phyloP scores from a whole-genome alignment of 805 yeast genomes.

The Candida khao-thaluensis region DNA sequence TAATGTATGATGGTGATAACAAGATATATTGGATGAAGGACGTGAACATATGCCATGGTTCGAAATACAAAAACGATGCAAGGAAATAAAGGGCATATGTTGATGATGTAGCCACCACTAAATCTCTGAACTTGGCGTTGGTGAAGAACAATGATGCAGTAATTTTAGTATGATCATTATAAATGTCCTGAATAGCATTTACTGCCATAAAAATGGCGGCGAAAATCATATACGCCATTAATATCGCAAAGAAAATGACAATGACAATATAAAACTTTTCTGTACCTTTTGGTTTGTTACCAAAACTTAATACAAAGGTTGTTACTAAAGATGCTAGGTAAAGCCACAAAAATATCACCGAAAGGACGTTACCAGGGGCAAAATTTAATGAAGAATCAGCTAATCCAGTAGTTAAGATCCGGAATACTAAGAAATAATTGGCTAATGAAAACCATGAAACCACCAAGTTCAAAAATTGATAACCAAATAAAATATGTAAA shows the following conservation, averaged over 20 bases:
- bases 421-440: slow-evolving; percentile 60
- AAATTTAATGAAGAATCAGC: slow-evolving; percentile 35
- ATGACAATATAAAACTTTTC: slow-evolving; percentile 52
- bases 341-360: slow-evolving; percentile 54
- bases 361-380: slow-evolving; percentile 48
- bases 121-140: slow-evolving; percentile 45
- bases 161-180: slow-evolving; percentile 31
- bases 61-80: slow-evolving; percentile 57
- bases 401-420: slow-evolving; percentile 57
- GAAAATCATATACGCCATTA: slow-evolving; percentile 58
- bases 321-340: slow-evolving; percentile 56
- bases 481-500: slow-evolving; percentile 55
- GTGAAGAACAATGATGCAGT: slow-evolving; percentile 47
- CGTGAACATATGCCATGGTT: slow-evolving; percentile 66
- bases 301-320: slow-evolving; percentile 62
- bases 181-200: slow-evolving; percentile 44
- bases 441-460: slow-evolving; percentile 66
- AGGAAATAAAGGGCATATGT: slow-evolving; percentile 62
- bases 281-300: slow-evolving; percentile 64
- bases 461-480: slow-evolving; percentile 52
- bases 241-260: slow-evolving; percentile 55
- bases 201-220: slow-evolving; percentile 60
- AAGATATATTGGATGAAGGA: slow-evolving; percentile 52
- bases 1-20: slow-evolving; percentile 52
- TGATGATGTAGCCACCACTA: slow-evolving; percentile 57